These are phyloP conservation scores for Spatholobus suberectus DNA, from an alignment of 306 rosid species.

Conservation along the genomic window DNA sequence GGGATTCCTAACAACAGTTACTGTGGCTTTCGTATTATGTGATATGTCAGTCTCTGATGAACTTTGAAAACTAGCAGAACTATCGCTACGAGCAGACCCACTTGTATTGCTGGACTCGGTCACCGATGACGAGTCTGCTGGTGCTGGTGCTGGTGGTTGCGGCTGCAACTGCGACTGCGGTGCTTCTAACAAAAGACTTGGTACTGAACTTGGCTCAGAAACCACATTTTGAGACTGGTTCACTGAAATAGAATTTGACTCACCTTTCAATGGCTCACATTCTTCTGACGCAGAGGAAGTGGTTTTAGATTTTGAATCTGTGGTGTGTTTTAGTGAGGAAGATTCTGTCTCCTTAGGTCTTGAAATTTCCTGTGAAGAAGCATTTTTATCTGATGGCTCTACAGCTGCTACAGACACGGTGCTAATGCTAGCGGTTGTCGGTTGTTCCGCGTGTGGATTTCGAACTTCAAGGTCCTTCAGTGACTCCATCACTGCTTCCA, in stretches of 20 bases:
- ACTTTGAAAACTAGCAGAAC: constrained; percentile 55
- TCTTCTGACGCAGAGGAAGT: constrained; percentile 51
- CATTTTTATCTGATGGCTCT: constrained; percentile 49
- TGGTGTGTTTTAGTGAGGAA: constrained; percentile 38
- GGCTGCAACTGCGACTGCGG: background rate
- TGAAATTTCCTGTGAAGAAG: constrained; percentile 41
- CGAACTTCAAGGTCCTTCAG: constrained; percentile 71
- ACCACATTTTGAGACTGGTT: constrained; percentile 44
- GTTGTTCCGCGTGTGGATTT: constrained; percentile 55
- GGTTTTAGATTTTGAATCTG: constrained; percentile 52
- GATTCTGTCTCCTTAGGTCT: constrained; percentile 43
- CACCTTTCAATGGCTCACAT: constrained; percentile 43
- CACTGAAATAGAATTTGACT: constrained; percentile 49
- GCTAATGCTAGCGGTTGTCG: constrained; percentile 39
- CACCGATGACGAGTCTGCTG: constrained; percentile 38
- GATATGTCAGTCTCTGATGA: constrained; percentile 79
- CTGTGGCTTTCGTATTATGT: constrained; percentile 83
- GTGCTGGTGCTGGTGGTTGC: background rate
- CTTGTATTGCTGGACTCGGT: constrained; percentile 58
- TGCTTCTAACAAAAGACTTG: constrained; percentile 32
- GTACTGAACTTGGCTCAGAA: constrained; percentile 44
- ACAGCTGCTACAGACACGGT: constrained; percentile 30
- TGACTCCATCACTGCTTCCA: constrained; percentile 89
- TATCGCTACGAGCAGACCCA: constrained; percentile 52
- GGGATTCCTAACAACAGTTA: constrained; percentile 82